Conservation (phyloP, 495 filamentous ascomycete genomes). For the Entonaema liquescens region DNA sequence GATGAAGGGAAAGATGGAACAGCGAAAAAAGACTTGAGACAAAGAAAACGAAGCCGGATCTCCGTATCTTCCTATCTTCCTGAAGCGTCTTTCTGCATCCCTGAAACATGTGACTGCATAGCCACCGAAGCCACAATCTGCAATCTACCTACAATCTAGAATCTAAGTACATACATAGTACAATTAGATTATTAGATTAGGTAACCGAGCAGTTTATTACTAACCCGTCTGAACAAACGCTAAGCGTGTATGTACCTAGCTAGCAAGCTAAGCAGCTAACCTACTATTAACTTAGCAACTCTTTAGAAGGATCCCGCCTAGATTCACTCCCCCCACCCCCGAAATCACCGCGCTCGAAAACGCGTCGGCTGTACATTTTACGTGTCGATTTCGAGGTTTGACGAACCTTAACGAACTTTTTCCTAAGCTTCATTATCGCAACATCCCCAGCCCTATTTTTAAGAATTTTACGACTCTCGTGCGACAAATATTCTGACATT, state of each 20-base stretch:
- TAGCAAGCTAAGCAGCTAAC: background rate
- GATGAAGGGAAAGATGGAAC: background rate
- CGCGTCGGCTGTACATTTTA: slow-evolving; percentile 36
- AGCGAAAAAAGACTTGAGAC: background rate
- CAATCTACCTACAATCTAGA: background rate
- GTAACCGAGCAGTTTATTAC: background rate
- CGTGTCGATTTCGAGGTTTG: slow-evolving; percentile 32
- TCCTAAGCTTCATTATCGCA: slow-evolving; percentile 23
- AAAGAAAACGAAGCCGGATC: background rate
- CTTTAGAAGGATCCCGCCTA: background rate
- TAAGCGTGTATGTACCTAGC: background rate
- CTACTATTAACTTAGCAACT: background rate
- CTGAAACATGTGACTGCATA: slow-evolving; percentile 13
- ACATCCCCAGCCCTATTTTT: slow-evolving; percentile 6
- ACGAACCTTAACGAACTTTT: slow-evolving; percentile 14
- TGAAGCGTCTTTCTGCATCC: background rate
- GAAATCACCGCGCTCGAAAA: slow-evolving; percentile 38
- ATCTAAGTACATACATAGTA: background rate
- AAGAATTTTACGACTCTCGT: slow-evolving; percentile 5
- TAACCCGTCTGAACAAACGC: slow-evolving; percentile 9
- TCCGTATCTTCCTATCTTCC: background rate
- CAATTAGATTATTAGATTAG: too few species aligned
- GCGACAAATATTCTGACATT: slow-evolving; percentile 40
- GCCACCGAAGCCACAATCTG: slow-evolving; percentile 9
- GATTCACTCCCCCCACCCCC: slow-evolving; percentile 25